phyloP scores from a whole-genome alignment of 768 basidiomycete genomes.

The Pleurotus salmoneostramineus region DNA sequence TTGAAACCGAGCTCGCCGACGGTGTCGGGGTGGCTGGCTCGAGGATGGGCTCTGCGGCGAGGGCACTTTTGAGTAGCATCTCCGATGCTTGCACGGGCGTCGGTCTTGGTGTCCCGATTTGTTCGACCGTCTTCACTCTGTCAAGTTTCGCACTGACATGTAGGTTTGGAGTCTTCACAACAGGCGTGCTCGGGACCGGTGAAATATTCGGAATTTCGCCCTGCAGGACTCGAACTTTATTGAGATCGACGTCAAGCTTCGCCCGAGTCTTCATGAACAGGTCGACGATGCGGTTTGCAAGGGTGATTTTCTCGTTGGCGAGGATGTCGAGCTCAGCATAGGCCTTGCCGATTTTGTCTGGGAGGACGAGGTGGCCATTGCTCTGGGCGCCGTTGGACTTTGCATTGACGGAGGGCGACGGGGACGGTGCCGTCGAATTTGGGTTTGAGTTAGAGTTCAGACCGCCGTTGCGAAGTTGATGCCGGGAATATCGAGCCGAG shows the following conservation, averaged over 20 bases:
- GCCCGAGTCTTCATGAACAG: conserved; percentile 35
- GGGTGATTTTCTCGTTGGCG: conserved; percentile 31
- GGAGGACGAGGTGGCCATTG: conserved; percentile 23
- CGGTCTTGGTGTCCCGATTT: background rate
- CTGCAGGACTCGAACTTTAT: conserved; percentile 32
- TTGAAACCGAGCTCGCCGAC: background rate
- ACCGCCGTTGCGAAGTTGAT: conserved; percentile 22
- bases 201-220: conserved; percentile 15
- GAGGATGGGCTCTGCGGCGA: background rate
- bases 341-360: conserved; percentile 27
- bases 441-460: conserved; percentile 9
- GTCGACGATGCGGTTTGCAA: conserved; percentile 35
- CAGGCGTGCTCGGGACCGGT: background rate
- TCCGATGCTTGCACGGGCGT: background rate
- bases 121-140: background rate
- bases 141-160: background rate
- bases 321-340: conserved; percentile 34
- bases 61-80: background rate
- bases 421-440: background rate
- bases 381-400: conserved; percentile 12
- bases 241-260: conserved; percentile 39
- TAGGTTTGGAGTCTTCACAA: background rate
- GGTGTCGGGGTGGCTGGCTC: background rate
- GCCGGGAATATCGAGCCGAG: conserved; percentile 33
- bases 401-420: conserved; percentile 15